These are phyloP conservation scores for Pythium plurisporium DNA, from an alignment of 352 stramenopile species.

Conservation along the genomic window DNA sequence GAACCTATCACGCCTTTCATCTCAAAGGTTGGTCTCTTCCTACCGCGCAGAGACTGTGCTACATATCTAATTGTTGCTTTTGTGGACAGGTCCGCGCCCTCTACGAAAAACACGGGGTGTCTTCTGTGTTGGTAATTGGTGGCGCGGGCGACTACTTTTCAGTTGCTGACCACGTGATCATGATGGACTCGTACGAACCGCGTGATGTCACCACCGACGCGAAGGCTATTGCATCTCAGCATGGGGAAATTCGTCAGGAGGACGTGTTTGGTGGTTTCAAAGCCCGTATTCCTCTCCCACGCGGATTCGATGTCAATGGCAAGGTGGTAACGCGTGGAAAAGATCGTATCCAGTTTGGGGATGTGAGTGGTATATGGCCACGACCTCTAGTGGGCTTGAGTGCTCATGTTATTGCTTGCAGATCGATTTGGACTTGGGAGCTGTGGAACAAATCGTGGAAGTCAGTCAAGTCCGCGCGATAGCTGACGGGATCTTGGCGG, in stretches of 20 bases:
- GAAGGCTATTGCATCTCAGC: constrained; percentile 86
- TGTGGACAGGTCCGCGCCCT: constrained; percentile 79
- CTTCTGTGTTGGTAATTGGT: constrained; percentile 95
- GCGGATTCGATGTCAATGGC: constrained; percentile 56
- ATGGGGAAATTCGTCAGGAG: constrained; percentile 52
- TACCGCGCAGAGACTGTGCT: too few relatives aligned
- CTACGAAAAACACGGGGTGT: constrained; percentile 85
- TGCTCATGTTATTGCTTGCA: constrained; percentile 10
- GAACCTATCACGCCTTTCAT: constrained; percentile 98
- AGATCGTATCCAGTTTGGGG: constrained; percentile 82
- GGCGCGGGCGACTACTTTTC: constrained; percentile 96
- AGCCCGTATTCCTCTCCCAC: constrained; percentile 43
- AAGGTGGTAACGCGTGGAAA: constrained; percentile 76
- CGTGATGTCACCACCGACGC: constrained; percentile 89
- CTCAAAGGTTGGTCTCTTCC: constrained; percentile 58
- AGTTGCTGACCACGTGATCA: constrained; percentile 93
- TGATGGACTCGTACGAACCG: constrained; percentile 95
- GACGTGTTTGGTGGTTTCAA: constrained; percentile 44
- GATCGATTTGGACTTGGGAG: constrained; percentile 80
- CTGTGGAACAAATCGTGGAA: constrained; percentile 89
- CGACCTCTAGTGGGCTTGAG: too few relatives aligned
- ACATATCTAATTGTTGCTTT: too few relatives aligned
- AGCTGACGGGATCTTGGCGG: constrained; percentile 57
- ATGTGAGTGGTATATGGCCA: too few relatives aligned
- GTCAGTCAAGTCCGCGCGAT: constrained; percentile 83